Base-by-base conservation (phyloP, 805 yeast species). In the Cyberlindnera samutprakarnensis region DNA sequence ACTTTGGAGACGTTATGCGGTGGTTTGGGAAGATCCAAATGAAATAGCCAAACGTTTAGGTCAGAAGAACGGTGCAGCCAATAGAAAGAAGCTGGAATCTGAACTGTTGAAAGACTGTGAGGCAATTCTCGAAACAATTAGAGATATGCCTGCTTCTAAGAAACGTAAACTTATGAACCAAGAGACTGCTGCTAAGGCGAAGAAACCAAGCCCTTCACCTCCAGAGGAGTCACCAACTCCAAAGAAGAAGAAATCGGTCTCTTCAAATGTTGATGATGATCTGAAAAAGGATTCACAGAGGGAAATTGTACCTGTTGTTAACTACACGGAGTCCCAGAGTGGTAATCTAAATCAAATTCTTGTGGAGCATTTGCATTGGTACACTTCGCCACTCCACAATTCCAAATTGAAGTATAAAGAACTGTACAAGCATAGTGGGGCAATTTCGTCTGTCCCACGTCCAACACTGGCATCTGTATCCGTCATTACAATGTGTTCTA, bases 1-100 rank as follows among this genome's bases (percentile, higher is more conserved):
- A 36, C 51, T 92, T 18, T 90, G 97, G 97, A 68, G 95, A 53
- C 62, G 94, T 24, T 90, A 90, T 54, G 96, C 87, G 0, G 77
- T 84, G 0, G 66, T 64, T 8, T 92, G 97, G 97, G 85, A 78
- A 42, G 75, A 74, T 21, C 95, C 95, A 0, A 44, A 57, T 16
- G 86, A 78, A 33, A 75, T 84, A 0, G 56, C 75, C 26, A 72
- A 66, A 50, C 73, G 70, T 37, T 35, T 44, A 2, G 53, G 45
- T 13, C 61, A 57, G 37, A 53, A 58, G 33, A 57, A 74, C 11
- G 68, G 71, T 14, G 66, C 65, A 23, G 73, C 78, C 78, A 72
- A 68, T 43, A 72, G 68, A 42, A 68, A 70, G 41, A 68, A 66
- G 35, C 54, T 81, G 2, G 96, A 88, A 42, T 63, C 68, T 37